A percentile compares a stretch with the other conserved stretches of the same genome.
These are phyloP conservation scores for Fusarium marasasianum DNA, from an alignment of 2,329 filamentous ascomycete species.

Conservation along the genomic window DNA sequence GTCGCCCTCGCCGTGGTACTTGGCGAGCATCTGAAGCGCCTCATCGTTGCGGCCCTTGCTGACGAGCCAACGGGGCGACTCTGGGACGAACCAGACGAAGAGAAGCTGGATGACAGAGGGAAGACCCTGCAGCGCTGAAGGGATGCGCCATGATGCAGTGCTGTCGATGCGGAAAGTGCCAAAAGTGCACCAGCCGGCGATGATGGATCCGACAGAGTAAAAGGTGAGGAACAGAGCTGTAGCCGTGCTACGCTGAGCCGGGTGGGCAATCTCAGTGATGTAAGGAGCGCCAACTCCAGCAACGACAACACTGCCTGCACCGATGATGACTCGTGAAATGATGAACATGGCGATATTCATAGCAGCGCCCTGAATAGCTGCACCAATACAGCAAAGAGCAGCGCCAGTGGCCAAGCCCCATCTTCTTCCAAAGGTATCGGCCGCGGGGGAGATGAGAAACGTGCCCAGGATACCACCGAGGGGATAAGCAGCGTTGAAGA, in stretches of 20 bases:
- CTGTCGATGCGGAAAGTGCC: neutral
- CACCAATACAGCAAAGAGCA: neutral
- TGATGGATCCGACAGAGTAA: neutral
- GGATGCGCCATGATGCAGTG: neutral
- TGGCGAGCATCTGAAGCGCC: neutral
- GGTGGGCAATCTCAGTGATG: neutral
- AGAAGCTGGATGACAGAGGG: neutral
- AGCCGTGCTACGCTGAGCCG: neutral
- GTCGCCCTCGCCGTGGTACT: neutral
- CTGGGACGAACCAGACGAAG: neutral
- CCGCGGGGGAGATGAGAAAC: neutral
- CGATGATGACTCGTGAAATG: neutral
- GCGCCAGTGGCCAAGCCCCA: neutral
- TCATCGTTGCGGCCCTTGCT: neutral
- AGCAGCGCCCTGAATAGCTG: neutral
- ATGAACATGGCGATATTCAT: slow-evolving; percentile 6
- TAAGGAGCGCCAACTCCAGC: neutral
- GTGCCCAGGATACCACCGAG: neutral
- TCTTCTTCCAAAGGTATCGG: neutral
- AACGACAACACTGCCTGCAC: neutral
- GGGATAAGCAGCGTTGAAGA: neutral
- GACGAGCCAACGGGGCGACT: neutral
- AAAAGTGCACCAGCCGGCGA: neutral
- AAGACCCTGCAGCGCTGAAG: neutral
- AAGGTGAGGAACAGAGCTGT: neutral